A percentile compares a stretch with the other conserved stretches of the same genome.
Evolutionary conservation across 2,329 filamentous ascomycete genomes (phyloP).

Genomic region (Nemania bipapillata): DNA sequence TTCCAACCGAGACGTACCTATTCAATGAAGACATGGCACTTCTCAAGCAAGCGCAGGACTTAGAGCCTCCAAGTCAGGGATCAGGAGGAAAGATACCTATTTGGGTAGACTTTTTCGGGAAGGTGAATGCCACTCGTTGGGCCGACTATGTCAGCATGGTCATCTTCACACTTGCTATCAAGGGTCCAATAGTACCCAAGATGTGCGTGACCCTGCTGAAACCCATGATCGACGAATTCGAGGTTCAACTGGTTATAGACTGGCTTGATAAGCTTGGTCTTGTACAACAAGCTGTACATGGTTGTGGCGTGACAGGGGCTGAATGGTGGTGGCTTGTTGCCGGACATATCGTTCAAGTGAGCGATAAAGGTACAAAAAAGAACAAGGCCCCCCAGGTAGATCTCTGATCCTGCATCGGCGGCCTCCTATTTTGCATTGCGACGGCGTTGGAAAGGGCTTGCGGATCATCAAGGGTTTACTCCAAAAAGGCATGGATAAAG

Average conservation of each 20-base stretch:
- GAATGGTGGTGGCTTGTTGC: slow-evolving; percentile 77
- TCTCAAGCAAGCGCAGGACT: slow-evolving; percentile 51
- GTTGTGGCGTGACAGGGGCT: slow-evolving; percentile 59
- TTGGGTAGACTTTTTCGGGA: slow-evolving; percentile 77
- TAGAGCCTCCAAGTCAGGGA: slow-evolving; percentile 58
- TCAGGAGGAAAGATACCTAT: slow-evolving; percentile 68
- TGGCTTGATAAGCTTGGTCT: slow-evolving; percentile 69
- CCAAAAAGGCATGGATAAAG: background rate
- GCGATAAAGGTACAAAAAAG: slow-evolving; percentile 27
- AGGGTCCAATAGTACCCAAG: slow-evolving; percentile 66
- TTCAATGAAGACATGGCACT: slow-evolving; percentile 63
- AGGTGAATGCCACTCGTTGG: slow-evolving; percentile 70
- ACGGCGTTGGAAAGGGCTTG: background rate
- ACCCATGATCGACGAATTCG: slow-evolving; percentile 70
- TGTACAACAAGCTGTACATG: slow-evolving; percentile 56
- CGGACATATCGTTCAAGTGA: slow-evolving; percentile 51
- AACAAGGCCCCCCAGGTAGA: background rate
- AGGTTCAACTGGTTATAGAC: slow-evolving; percentile 66
- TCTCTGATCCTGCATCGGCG: background rate
- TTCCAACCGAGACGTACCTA: slow-evolving; percentile 68
- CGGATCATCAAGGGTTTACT: background rate
- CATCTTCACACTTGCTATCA: slow-evolving; percentile 69
- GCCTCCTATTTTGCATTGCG: background rate
- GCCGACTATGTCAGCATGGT: slow-evolving; percentile 70
- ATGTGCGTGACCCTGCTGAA: slow-evolving; percentile 67